Evolutionary conservation across 768 basidiomycete species (phyloP), one percentile per base, ranked within the genome.

Genomic region (Leccinum incarnatum): DNA sequence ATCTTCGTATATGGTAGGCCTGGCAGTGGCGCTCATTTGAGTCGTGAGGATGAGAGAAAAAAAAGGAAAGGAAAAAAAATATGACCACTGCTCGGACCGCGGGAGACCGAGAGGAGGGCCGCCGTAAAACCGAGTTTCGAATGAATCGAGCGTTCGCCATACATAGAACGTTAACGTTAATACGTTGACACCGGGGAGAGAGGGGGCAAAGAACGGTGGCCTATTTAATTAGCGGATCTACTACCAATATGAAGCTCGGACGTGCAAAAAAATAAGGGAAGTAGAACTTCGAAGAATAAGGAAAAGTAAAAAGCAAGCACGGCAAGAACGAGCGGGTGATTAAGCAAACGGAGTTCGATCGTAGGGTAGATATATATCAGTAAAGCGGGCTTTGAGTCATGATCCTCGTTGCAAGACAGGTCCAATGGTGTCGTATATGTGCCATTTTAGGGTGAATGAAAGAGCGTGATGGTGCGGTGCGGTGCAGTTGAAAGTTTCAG

Each of bases 321-420:
- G 55, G 27, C 21, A 32, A 52, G 48, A 55, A 51, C 17, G 58
- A 58, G 58, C 23, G 59, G 21, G 59, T 37, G 56, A 71, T 74
- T 74, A 74, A 36, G 48, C 51, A 60, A 60, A 64, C 58, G 17
- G 25, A 53, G 58, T 64, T 63, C 58, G 57, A 62, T 58, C 40
- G 21, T 64, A 62, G 23, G 15, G 42, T 45, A 45, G 42, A 45
- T 19, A 29, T 58, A 51, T 64, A 61, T 57, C 53, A 15, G 25
- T 51, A 4, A 45, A 10, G 25, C 23, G 51, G 30, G n/a, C 56
- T 51, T 48, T 42, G 52, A 59, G 52, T 74, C 72, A 55, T 72
- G 63, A 73, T 72, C 63, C 68, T 72, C 72, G 63, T 72, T 57
- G 25, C 42, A 62, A 51, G 49, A 65, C 42, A 42, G 40, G 59